Base-by-base conservation (phyloP, 139 green algal species). In the Haematococcus lacustris region DNA sequence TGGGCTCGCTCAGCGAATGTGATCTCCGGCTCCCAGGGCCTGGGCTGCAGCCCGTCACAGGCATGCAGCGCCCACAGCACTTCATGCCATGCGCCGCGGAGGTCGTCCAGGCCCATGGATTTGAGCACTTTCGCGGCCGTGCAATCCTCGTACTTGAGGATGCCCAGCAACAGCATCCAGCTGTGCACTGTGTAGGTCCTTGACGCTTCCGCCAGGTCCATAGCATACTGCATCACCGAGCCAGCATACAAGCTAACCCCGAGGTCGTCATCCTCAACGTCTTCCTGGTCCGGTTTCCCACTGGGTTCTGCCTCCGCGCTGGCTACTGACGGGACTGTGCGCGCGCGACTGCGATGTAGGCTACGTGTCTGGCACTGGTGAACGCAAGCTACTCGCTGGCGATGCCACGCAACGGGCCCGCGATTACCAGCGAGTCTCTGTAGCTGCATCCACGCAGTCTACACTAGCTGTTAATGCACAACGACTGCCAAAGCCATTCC, bases 21-120 rank as follows among this genome's bases (percentile, higher is more conserved):
- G 0, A 88, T 68, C 2, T 78, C 63, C 0, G 78, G 71, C 1
- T 34, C 62, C 34, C 82, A 86, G 21, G 76, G 65, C n/a, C 74
- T 74, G 4, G 78, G 67, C 69, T 82, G 2, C 23, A 88, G 71
- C 37, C 79, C 83, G 51, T 88, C 76, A 39, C 64, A 51, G 34
- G 74, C 78, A 47, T 86, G 68, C n/a, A 88, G 78, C 0, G 83
- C 83, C 83, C 83, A 88, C 37, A 88, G 73, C 35, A 87, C 69
- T 70, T 88, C 83, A 40, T 88, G 71, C 83, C 83, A 88, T 1
- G 83, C 83, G 28, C 78, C 78, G 51, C 86, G 86, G 4, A 83
- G 43, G 71, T 88, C 83, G n/a, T 73, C 64, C 38, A 88, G 64
- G 1, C 83, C 83, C 37, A 85, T 62, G 3, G 71, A 43, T 26